Evolutionary conservation across 495 filamentous ascomycete species (phyloP), one percentile per base, ranked within the genome.

Genomic region (Hypomontagnella submonticulosa): DNA sequence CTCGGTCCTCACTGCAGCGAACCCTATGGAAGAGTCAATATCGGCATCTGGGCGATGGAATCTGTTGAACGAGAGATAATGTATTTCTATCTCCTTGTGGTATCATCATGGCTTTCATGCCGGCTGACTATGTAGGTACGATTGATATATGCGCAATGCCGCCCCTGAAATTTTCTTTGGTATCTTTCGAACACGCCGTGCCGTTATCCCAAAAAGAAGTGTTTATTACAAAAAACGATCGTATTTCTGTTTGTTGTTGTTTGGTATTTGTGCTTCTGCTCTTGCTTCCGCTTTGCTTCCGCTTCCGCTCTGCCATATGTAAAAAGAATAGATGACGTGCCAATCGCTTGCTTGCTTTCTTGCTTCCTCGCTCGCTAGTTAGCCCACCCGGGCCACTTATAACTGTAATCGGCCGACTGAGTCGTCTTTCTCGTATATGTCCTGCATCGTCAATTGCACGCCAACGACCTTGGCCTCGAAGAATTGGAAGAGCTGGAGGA

Each of bases 381-480:
- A 27, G 23, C 23, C 23, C 23, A 27, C 23, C 23, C 23, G 23
- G 23, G 23, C 23, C 23, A 27, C 23, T 32, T 66, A 71, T 66
- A 71, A 47, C 47, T 71, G 69, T 38, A 71, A 63, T 13, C 69
- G 60, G 15, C 59, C 69, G 18, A 38, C 61, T 4, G 53, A 16
- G 37, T 71, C 43, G 60, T 71, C 69, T 19, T 66, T 68, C 52
- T 71, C 69, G 53, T 71, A 71, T 50, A 71, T 66, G 15, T 71
- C 69, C 7, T 61, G 61, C 57, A 71, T 68, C 34, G 60, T 68
- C 27, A 71, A 42, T 44, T 69, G 69, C 11, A 71, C 60, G 8
- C 69, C 69, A 33, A 71, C 47, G 34, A 71, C 69, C 50, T 71
- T 71, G 46, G 69, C 69, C 48, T 71, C 69, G 65, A 71, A 71